Conservation (phyloP, 495 filamentous ascomycete species). For the Lasiosphaeris hirsuta region DNA sequence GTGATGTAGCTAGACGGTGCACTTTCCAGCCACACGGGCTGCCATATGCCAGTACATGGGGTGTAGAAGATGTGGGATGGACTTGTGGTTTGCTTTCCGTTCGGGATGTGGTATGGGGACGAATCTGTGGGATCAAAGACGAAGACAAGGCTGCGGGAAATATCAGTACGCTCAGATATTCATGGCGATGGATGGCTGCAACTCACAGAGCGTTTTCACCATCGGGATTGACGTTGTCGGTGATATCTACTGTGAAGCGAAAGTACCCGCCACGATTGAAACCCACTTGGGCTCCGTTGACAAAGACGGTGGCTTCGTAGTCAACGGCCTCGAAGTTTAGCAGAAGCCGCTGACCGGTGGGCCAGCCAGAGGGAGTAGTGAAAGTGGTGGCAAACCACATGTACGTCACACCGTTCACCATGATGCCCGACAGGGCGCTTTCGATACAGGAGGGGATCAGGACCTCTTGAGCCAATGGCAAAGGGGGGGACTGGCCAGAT, state of each 20-base stretch:
- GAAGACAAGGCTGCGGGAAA: slow-evolving; percentile 49
- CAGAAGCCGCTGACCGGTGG: slow-evolving; percentile 37
- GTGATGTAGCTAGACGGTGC: slow-evolving; percentile 54
- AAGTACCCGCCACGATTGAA: slow-evolving; percentile 62
- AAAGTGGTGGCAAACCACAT: slow-evolving; percentile 63
- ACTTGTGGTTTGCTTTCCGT: slow-evolving; percentile 60
- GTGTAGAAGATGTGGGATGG: slow-evolving; percentile 67
- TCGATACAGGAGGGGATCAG: slow-evolving; percentile 65
- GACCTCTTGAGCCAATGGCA: slow-evolving; percentile 46
- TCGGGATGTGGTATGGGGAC: slow-evolving; percentile 47
- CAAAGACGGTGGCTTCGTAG: slow-evolving; percentile 61
- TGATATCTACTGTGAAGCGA: slow-evolving; percentile 58
- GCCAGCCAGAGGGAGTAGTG: slow-evolving; percentile 48
- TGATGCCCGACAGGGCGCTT: slow-evolving; percentile 49
- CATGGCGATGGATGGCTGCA: neutral
- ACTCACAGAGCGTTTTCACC: slow-evolving; percentile 54
- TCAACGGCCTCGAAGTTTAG: slow-evolving; percentile 71
- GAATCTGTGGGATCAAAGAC: slow-evolving; percentile 64
- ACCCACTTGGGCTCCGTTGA: slow-evolving; percentile 55
- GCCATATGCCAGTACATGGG: slow-evolving; percentile 68
- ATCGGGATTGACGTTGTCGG: slow-evolving; percentile 39
- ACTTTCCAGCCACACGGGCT: slow-evolving; percentile 64
- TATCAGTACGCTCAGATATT: neutral
- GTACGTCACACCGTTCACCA: slow-evolving; percentile 43
- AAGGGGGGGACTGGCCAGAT: slow-evolving; percentile 41